A percentile compares a stretch with the other conserved stretches of the same genome.
phyloP scores from a whole-genome alignment of 371 early-diverging fungal genomes.

The Sporodiniella umbellata region DNA sequence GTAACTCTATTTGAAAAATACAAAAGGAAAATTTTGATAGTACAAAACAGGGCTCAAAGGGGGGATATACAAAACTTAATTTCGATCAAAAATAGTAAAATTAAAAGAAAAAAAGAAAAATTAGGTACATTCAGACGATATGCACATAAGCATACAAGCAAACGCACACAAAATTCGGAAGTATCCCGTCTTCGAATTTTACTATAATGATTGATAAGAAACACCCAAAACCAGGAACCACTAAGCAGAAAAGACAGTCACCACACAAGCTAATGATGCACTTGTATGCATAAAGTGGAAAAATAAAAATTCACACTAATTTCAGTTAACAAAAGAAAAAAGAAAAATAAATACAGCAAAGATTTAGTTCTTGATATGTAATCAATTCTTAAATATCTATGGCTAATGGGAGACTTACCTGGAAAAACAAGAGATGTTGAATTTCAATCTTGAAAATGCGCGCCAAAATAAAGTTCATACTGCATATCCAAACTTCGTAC shows the following conservation, averaged over 20 bases:
- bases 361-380: neutral
- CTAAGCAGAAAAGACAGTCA: neutral
- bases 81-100: slow-evolving; percentile 2
- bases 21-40: no score
- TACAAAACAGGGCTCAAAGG: no score
- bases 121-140: no score
- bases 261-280: slow-evolving; percentile 1
- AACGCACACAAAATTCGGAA: neutral
- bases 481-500: slow-evolving; percentile 1
- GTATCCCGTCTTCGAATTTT: neutral
- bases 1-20: neutral
- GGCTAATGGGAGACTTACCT: no score
- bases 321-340: neutral
- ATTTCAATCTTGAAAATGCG: slow-evolving; percentile 4
- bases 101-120: neutral
- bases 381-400: no score
- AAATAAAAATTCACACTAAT: neutral
- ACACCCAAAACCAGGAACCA: neutral
- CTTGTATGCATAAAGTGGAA: neutral
- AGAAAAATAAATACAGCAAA: no score
- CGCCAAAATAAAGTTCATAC: slow-evolving; percentile 23
- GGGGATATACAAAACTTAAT: slow-evolving; percentile 1
- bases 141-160: no score
- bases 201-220: neutral
- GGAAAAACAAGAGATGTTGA: neutral